Base-by-base conservation (phyloP, 768 basidiomycete species). In the Galerina marginata region DNA sequence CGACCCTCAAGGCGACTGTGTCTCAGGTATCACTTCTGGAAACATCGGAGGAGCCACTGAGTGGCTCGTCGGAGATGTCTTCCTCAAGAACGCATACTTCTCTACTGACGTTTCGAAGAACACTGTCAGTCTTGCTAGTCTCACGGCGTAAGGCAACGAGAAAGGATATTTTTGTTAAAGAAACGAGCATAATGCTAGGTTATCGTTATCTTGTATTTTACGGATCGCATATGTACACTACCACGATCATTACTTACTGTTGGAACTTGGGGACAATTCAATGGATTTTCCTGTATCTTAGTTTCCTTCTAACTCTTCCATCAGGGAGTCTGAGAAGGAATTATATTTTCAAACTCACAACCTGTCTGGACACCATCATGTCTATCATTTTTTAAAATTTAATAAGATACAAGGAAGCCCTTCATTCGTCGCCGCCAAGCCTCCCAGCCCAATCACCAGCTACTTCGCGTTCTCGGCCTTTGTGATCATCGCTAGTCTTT, bases 11-110 rank as follows among this genome's bases (percentile, higher is more conserved):
- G 90, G 90, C 33, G 80, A 83, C 63, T 95, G 93, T 71, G 65
- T 83, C 10, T 90, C 89, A 54, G 89, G 91, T 14, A 89, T 95
- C 69, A 78, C 83, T 10, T 75, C 86, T 9, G 88, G 89, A 4
- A 71, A 81, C 45, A 75, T 92, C 42, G 87, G 84, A 44, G 84
- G 82, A 58, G 43, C 60, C 25, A 48, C 49, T 15, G 60, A 61
- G 44, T 61, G 60, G 60, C 55, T 61, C 10, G 60, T 61, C 44
- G 62, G 62, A n/a, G 91, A 89, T 64, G 86, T 87, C 25, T 91
- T 91, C 79, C 75, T 91, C 68, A 91, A 91, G 82, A 92, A 90
- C 66, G 89, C 81, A 0, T 90, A 90, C 70, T 87, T 88, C 71
- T 88, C 88, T 6, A 87, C 84, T 10, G 77, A 92, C 63, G 83